Percentiles rank a stretch among this genome's conserved stretches.
These are phyloP conservation scores for Cladosporium sp. DNA, from an alignment of 2,329 filamentous ascomycete genomes.

Conservation along the genomic window DNA sequence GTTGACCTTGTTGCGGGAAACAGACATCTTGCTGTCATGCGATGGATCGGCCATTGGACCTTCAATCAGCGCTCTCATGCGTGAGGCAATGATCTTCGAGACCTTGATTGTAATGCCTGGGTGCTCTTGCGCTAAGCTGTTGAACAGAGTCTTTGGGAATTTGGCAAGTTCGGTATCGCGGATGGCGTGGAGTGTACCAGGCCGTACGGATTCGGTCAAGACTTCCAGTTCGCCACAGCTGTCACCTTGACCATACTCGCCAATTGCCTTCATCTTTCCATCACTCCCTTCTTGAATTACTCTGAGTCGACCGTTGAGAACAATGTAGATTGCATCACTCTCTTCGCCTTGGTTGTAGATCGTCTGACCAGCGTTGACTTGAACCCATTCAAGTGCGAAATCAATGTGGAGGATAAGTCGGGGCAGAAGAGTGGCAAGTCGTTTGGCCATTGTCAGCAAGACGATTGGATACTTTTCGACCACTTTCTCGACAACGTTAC, in stretches of 20 bases:
- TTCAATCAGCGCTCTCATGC: conserved; percentile 86
- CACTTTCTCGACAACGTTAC: conserved; percentile 80
- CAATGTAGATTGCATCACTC: conserved; percentile 97
- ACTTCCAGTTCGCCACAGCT: conserved; percentile 97
- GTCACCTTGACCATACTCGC: conserved; percentile 94
- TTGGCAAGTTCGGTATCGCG: conserved; percentile 95
- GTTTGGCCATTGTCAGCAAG: conserved; percentile 91
- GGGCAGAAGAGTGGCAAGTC: conserved; percentile 83
- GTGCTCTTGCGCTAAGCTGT: conserved; percentile 94
- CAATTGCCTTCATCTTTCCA: conserved; percentile 78
- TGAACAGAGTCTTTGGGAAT: conserved; percentile 93
- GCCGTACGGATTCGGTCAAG: conserved; percentile 86
- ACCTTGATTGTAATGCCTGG: conserved; percentile 99
- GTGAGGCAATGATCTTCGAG: conserved; percentile 94
- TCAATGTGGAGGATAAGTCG: conserved; percentile 93
- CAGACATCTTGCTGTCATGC: conserved; percentile 35
- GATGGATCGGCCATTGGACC: conserved; percentile 63
- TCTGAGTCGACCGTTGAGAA: conserved; percentile 86
- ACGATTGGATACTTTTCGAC: conserved; percentile 91
- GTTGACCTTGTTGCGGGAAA: conserved; percentile 61
- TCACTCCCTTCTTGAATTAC: conserved; percentile 78
- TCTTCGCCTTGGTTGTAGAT: conserved; percentile 93
- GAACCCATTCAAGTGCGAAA: conserved; percentile 97
- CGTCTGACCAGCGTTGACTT: conserved; percentile 91
- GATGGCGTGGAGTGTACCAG: conserved; percentile 90